Conservation (phyloP, 1,139 yeast genomes). For the Hansenula anomala region DNA sequence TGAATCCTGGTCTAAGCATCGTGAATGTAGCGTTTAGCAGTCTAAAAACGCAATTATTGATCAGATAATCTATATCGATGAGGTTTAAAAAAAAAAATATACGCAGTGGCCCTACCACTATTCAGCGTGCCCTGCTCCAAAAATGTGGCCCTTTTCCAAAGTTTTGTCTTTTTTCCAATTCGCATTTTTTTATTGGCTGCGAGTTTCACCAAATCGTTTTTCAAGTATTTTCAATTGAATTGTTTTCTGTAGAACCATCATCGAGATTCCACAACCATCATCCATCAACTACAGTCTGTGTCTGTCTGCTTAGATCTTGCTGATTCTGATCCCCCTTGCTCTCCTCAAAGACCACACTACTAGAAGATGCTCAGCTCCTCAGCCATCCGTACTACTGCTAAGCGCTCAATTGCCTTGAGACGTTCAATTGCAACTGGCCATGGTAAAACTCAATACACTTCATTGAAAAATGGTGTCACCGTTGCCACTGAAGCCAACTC, state of each 20-base stretch:
- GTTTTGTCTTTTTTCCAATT: slow-evolving; percentile 14
- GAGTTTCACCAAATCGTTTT: slow-evolving; percentile 1
- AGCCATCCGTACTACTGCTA: slow-evolving; percentile 13
- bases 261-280: too few species aligned
- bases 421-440: slow-evolving; percentile 47
- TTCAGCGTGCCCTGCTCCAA: too few species aligned
- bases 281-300: too few species aligned
- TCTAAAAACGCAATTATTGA: too few species aligned
- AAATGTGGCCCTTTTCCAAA: too few species aligned
- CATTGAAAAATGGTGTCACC: slow-evolving; percentile 67
- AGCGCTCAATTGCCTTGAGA: slow-evolving; percentile 24
- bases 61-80: too few species aligned
- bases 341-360: slow-evolving; percentile 2
- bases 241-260: neutral
- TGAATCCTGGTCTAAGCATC: too few species aligned
- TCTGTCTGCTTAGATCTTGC: neutral
- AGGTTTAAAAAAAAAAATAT: too few species aligned
- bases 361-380: slow-evolving; percentile 21
- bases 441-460: slow-evolving; percentile 61
- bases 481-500: slow-evolving; percentile 66
- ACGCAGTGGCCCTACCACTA: too few species aligned
- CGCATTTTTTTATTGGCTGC: slow-evolving; percentile 21
- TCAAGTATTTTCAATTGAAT: slow-evolving; percentile 1
- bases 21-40: too few species aligned
- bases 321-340: too few species aligned